Evolutionary conservation across 148 eudicot genomes (phyloP), one percentile per base, ranked within the genome.

Genomic region (Spergularia marina): DNA sequence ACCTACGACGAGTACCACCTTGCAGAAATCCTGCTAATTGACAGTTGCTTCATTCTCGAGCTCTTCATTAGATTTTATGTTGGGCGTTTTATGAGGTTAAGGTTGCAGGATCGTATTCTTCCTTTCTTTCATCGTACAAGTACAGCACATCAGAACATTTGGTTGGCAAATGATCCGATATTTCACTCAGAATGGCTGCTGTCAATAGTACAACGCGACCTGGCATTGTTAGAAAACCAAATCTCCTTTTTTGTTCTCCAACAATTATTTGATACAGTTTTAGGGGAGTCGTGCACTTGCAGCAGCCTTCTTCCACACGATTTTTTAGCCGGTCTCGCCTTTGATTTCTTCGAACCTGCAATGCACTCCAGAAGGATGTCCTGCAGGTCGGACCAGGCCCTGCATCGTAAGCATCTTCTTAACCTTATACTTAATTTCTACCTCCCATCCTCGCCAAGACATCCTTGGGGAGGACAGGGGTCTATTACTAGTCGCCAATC

Each of bases 331-430:
- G 63, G 74, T 9, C 62, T 71, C 4, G 74, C 64, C 20, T 71
- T 71, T 53, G 74, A 71, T 39, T 71, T 71, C 25, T 71, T 71
- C 9, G 44, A 36, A 34, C 62, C 74, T 55, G 74, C 74, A 36
- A 36, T 71, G 62, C 74, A 71, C 30, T 71, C 74, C 63, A 41
- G 74, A 55, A 57, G 62, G 56, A 71, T 71, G 74, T n/a, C 12
- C 4, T 55, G 64, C 34, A 10, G 64, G 52, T 13, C 36, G 16
- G 51, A 54, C 7, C 63, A 71, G 21, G 53, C 74, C 53, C 14
- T 71, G 17, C 74, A 71, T 18, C 64, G 74, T 12, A 71, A 71
- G 52, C 64, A 71, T 18, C 60, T 71, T 57, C 63, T 71, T 13
- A 71, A 71, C 53, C 74, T 55, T 16, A 12, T 71, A 52, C 64